A percentile compares a stretch with the other conserved stretches of the same genome.
Evolutionary conservation across 2,329 filamentous ascomycete species (phyloP).

Genomic region (Neofusicoccum sp.): DNA sequence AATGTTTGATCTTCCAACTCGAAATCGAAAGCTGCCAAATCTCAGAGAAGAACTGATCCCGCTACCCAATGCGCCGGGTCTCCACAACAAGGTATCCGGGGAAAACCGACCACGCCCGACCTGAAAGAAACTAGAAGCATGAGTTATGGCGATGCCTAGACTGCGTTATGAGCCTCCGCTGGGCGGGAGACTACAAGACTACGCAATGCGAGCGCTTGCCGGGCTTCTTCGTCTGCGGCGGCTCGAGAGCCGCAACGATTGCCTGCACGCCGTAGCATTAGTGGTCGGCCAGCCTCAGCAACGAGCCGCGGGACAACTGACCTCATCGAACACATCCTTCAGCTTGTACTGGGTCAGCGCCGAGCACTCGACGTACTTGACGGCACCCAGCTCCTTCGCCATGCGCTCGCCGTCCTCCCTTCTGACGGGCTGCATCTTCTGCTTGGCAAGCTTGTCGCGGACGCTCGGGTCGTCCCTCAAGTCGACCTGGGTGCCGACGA

Average conservation of each 20-base stretch:
- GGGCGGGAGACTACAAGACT: constrained; percentile 31
- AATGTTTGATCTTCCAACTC: constrained; percentile 19
- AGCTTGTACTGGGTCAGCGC: constrained; percentile 97
- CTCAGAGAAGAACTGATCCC: constrained; percentile 21
- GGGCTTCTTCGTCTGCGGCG: constrained; percentile 69
- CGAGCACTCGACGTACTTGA: constrained; percentile 99
- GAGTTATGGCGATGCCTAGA: constrained; percentile 12
- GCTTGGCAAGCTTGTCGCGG: constrained; percentile 85
- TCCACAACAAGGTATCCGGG: constrained; percentile 39
- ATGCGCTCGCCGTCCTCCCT: constrained; percentile 93
- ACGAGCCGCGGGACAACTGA: constrained; percentile 41
- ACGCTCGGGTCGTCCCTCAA: constrained; percentile 85
- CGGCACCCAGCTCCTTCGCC: constrained; percentile 94
- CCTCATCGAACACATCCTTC: constrained; percentile 99
- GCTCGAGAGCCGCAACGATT: constrained; percentile 92
- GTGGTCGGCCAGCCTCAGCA: neutral
- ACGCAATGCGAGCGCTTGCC: constrained; percentile 36
- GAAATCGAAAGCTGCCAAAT: constrained; percentile 19
- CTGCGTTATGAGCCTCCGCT: constrained; percentile 3
- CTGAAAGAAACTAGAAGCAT: constrained; percentile 23
- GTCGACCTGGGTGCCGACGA: constrained; percentile 97
- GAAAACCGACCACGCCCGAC: constrained; percentile 32
- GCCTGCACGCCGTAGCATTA: constrained; percentile 56
- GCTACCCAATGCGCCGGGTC: constrained; percentile 41
- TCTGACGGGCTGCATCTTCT: constrained; percentile 91